Conservation (phyloP, 441 rosid species). For the Isatis lusitanica region DNA sequence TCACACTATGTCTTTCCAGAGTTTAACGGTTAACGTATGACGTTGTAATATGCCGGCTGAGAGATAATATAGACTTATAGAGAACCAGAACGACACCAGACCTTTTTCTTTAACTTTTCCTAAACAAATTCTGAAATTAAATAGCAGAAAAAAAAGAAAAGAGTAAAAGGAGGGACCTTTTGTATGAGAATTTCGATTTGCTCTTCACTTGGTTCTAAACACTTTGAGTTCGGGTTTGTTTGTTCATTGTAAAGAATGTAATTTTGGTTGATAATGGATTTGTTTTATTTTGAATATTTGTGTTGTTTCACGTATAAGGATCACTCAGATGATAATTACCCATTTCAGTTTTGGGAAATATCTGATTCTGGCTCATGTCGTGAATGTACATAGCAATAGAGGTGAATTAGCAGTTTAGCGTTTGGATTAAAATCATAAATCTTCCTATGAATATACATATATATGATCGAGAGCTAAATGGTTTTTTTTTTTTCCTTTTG, state of each 20-base stretch:
- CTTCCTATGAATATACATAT: not conserved
- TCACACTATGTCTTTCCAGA: slow-evolving; percentile 21
- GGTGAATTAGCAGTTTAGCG: not conserved
- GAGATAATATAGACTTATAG: slow-evolving; percentile 38
- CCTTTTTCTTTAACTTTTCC: slow-evolving; percentile 9
- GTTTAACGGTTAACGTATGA: slow-evolving; percentile 32
- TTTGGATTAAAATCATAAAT: not conserved
- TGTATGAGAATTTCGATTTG: slow-evolving; percentile 16
- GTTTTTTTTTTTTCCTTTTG: too few relatives aligned
- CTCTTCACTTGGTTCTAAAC: not conserved
- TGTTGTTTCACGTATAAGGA: not conserved
- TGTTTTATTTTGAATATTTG: too few relatives aligned
- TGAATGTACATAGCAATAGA: too few relatives aligned
- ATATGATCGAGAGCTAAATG: not conserved
- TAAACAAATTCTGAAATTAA: slow-evolving; percentile 4
- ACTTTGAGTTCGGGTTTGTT: not conserved
- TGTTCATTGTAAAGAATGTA: not conserved
- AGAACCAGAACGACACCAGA: slow-evolving; percentile 36
- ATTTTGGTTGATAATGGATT: not conserved
- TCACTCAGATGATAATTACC: not conserved
- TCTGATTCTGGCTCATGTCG: not conserved
- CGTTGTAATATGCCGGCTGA: slow-evolving; percentile 28
- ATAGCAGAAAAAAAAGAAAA: slow-evolving; percentile 12
- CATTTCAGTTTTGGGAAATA: not conserved
- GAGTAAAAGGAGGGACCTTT: slow-evolving; percentile 35